Evolutionary conservation across 768 basidiomycete species (phyloP), one percentile per base, ranked within the genome.

Genomic region (Lactarius sp.): DNA sequence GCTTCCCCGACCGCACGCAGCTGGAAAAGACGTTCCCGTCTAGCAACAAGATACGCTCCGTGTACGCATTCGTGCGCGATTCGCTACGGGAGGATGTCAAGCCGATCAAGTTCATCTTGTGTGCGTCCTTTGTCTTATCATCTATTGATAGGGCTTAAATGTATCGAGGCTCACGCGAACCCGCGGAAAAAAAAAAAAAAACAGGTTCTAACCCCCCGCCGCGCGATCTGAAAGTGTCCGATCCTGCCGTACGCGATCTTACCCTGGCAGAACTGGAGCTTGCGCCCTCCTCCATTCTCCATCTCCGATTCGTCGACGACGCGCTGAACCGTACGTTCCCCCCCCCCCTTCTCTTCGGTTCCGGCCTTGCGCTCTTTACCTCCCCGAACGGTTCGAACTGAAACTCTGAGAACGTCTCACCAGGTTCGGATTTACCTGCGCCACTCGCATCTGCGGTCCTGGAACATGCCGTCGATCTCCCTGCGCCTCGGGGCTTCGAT

Each of bases 151-250:
- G 9, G 33, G 9, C 14, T 41, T 13, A 27, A 1, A 0, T 8
- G 7, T 51, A 27, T 41, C 22, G 39, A 14, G 9, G 34, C 51
- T 34, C 41, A 52, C 50, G 18, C 47, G 33, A 14, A 9, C 3
- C 27, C 27, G 27, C 41, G 37, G 6, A 2, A 16, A 33, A n/a
- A 36, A 27, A 27, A 27, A 27, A 16, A 10, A 1, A 54, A 20
- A n/a, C 31, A 94, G 92, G 90, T 73, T 90, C 94, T 76, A 77
- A 80, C 3, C 92, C 91, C 2, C 94, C 93, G 1, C 87, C 85
- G 69, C 84, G 87, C 33, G 94, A 96, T 59, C 78, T 92, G 69
- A 90, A 86, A 68, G 88, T 91, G 7, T 90, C 88, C 6, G 93
- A 94, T 69, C 83, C 84, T 9, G 75, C 78, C 62, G 85, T 91